phyloP scores from a whole-genome alignment of 768 basidiomycete species.

The Pisolithus albus region DNA sequence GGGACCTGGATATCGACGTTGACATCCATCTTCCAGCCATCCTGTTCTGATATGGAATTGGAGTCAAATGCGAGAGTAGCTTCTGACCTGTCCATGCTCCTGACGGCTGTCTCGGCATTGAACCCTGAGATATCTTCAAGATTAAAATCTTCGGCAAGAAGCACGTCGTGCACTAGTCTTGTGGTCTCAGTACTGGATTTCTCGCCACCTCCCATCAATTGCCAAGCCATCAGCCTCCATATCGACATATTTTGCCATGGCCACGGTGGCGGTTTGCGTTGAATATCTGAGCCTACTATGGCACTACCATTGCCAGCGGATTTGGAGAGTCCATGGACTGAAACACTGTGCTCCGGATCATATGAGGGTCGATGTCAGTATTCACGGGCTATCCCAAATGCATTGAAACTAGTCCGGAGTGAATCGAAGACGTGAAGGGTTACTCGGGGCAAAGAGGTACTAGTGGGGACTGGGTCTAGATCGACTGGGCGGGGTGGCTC shows the following conservation, averaged over 20 bases:
- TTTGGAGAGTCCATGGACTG: neutral
- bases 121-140: constrained; percentile 11
- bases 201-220: constrained; percentile 1
- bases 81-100: constrained; percentile 3
- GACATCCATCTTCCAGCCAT: constrained; percentile 3
- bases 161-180: constrained; percentile 2
- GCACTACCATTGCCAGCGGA: neutral
- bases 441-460: neutral
- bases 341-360: neutral
- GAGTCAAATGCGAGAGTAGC: too few relatives aligned
- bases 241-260: constrained; percentile 8
- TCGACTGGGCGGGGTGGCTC: constrained; percentile 5
- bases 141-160: constrained; percentile 3
- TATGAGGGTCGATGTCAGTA: constrained; percentile 7
- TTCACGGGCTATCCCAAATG: constrained; percentile 8
- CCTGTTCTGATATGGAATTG: too few relatives aligned
- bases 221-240: constrained; percentile 13
- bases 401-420: constrained; percentile 8
- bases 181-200: constrained; percentile 8
- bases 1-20: too few relatives aligned
- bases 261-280: constrained; percentile 5
- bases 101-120: constrained; percentile 6
- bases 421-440: constrained; percentile 12
- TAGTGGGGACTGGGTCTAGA: neutral
- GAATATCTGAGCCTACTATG: too few relatives aligned